These are phyloP conservation scores for Plantago ovata DNA, from an alignment of 257 asterid genomes.

Conservation along the genomic window DNA sequence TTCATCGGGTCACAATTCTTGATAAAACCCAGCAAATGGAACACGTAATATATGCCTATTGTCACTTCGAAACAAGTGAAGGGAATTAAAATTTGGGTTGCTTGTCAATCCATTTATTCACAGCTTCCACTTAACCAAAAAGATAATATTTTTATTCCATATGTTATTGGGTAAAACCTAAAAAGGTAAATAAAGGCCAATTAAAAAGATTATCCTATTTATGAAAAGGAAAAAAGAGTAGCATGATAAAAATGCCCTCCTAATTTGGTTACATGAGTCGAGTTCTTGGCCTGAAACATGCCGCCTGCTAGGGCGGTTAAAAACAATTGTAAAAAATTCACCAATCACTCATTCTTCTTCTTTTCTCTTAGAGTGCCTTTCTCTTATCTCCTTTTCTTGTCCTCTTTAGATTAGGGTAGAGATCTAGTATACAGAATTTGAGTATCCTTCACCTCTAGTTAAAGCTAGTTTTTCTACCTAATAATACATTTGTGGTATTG, in stretches of 20 bases:
- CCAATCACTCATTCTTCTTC: conserved; percentile 23
- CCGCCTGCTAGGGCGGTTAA: conserved; percentile 38
- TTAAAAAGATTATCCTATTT: conserved; percentile 45
- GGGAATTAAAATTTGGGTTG: conserved; percentile 37
- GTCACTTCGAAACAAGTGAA: conserved; percentile 42
- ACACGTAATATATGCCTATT: conserved; percentile 24
- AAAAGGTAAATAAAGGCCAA: conserved; percentile 15
- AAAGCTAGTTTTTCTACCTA: no score
- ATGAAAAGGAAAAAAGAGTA: conserved; percentile 14
- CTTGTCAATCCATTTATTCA: conserved; percentile 42
- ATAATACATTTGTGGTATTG: no score
- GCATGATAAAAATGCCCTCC: conserved; percentile 9
- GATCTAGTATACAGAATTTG: no score
- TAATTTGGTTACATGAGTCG: conserved; percentile 4
- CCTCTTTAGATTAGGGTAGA: no score
- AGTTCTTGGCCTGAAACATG: conserved; percentile 27
- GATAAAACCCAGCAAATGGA: not conserved
- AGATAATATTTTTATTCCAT: conserved; percentile 46
- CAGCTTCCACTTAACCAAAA: conserved; percentile 42
- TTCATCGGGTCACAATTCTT: no score
- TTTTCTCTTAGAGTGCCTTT: no score
- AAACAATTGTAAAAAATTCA: conserved; percentile 28
- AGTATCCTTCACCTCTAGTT: no score
- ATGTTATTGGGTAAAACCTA: conserved; percentile 30
- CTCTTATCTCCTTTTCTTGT: no score